A percentile compares a stretch with the other conserved stretches of the same genome.
phyloP scores from a whole-genome alignment of 2,329 filamentous ascomycete genomes.

The Ophiognomonia clavigignenti-juglandacearum region DNA sequence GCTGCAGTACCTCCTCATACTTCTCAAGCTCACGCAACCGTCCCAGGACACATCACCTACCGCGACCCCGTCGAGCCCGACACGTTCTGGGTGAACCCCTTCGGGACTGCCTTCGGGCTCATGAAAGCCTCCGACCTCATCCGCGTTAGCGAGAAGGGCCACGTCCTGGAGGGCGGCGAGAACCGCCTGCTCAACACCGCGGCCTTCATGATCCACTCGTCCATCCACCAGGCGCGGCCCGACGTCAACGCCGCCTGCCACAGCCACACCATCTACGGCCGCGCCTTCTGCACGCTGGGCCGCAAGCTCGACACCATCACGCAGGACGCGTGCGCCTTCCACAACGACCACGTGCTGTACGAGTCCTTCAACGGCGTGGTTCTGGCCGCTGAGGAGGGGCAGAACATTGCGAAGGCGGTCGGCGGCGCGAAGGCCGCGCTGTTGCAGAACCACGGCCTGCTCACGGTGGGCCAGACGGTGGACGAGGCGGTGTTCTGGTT shows the following conservation, averaged over 20 bases:
- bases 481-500: conserved; percentile 53
- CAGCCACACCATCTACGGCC: conserved; percentile 48
- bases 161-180: conserved; percentile 58
- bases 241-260: conserved; percentile 52
- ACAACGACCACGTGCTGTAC: conserved; percentile 42
- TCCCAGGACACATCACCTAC: conserved; percentile 11
- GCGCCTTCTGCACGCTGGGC: conserved; percentile 57
- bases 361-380: conserved; percentile 39
- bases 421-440: conserved; percentile 47
- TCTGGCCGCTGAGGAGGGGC: conserved; percentile 45
- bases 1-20: not conserved
- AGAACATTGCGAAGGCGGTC: conserved; percentile 40
- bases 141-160: conserved; percentile 55
- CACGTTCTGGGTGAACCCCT: conserved; percentile 65
- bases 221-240: conserved; percentile 49
- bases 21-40: not conserved
- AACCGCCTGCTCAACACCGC: conserved; percentile 25
- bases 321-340: conserved; percentile 58
- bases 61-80: conserved; percentile 51
- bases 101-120: conserved; percentile 52
- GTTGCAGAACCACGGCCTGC: conserved; percentile 50
- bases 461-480: conserved; percentile 45
- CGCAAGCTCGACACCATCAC: conserved; percentile 61
- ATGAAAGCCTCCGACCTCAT: conserved; percentile 46
- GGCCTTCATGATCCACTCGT: conserved; percentile 42